These are phyloP conservation scores for Halophytophthora batemanensis DNA, from an alignment of 352 stramenopile species.

Conservation along the genomic window DNA sequence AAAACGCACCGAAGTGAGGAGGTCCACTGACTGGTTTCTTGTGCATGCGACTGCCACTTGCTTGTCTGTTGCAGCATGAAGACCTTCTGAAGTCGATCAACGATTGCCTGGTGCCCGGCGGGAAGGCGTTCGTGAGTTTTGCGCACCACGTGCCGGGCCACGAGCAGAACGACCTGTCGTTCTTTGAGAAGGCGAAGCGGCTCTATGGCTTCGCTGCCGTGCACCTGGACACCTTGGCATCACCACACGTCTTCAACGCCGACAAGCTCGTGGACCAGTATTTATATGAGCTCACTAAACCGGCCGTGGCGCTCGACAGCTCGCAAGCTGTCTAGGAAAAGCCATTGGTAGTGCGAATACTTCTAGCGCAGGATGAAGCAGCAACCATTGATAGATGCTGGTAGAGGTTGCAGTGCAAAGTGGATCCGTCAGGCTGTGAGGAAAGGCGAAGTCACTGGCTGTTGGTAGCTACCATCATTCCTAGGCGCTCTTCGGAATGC, in stretches of 20 bases:
- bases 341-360: too few species aligned
- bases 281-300: slow-evolving; percentile 39
- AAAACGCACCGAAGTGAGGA: too few species aligned
- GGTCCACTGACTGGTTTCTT: too few species aligned
- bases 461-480: too few species aligned
- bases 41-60: neutral
- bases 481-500: too few species aligned
- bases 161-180: slow-evolving; percentile 45
- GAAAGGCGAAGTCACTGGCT: too few species aligned
- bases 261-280: slow-evolving; percentile 44
- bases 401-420: too few species aligned
- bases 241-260: slow-evolving; percentile 41
- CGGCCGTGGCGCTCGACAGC: neutral
- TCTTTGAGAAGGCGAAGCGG: slow-evolving; percentile 45
- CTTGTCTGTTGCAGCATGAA: slow-evolving; percentile 22
- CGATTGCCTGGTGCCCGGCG: slow-evolving; percentile 23
- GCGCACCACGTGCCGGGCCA: slow-evolving; percentile 49
- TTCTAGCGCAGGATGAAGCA: too few species aligned
- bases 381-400: too few species aligned
- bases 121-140: slow-evolving; percentile 47
- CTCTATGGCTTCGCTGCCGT: slow-evolving; percentile 31
- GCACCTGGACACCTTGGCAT: slow-evolving; percentile 38
- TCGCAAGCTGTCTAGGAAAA: neutral
- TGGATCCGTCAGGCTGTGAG: too few species aligned
- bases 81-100: slow-evolving; percentile 44